A percentile compares a stretch with the other conserved stretches of the same genome.
phyloP scores from a whole-genome alignment of 1,284 basidiomycete species.

The Leucoagaricus sp. region DNA sequence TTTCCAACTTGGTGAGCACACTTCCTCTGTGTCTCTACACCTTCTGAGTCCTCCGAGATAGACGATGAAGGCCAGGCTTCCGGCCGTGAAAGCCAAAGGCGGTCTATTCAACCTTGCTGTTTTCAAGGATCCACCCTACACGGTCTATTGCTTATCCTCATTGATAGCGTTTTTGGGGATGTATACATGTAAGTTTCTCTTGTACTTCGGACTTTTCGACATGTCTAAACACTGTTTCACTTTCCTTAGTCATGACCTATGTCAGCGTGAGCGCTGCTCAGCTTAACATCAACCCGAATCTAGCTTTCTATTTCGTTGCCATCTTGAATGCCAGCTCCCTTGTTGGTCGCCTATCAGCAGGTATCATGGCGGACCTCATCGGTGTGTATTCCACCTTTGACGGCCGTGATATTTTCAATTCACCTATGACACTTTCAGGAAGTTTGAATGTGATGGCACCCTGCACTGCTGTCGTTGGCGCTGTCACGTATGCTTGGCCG shows the following conservation, averaged over 20 bases:
- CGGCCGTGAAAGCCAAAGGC: slow-evolving; percentile 41
- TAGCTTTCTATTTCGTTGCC: slow-evolving; percentile 48
- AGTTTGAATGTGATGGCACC: slow-evolving; percentile 59
- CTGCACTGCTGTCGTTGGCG: slow-evolving; percentile 45
- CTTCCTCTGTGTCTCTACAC: neutral
- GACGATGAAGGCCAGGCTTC: slow-evolving; percentile 51
- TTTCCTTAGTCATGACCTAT: slow-evolving; percentile 42
- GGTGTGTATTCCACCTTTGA: slow-evolving; percentile 27
- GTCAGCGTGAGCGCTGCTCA: slow-evolving; percentile 40
- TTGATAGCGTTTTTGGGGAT: slow-evolving; percentile 54
- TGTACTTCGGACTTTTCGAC: neutral
- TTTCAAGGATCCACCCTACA: slow-evolving; percentile 45
- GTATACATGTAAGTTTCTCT: slow-evolving; percentile 47
- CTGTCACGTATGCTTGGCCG: slow-evolving; percentile 62
- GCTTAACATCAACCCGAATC: slow-evolving; percentile 38
- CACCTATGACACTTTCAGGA: slow-evolving; percentile 39
- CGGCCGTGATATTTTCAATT: neutral
- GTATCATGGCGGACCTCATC: slow-evolving; percentile 37
- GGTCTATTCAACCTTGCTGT: slow-evolving; percentile 47
- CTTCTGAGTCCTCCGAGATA: slow-evolving; percentile 11
- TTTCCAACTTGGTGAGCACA: slow-evolving; percentile 42
- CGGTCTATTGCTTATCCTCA: slow-evolving; percentile 41
- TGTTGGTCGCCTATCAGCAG: slow-evolving; percentile 42
- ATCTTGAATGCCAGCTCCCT: slow-evolving; percentile 47
- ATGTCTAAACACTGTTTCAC: neutral